phyloP scores from a whole-genome alignment of 2,329 filamentous ascomycete species.

The Plectosphaerella plurivora region DNA sequence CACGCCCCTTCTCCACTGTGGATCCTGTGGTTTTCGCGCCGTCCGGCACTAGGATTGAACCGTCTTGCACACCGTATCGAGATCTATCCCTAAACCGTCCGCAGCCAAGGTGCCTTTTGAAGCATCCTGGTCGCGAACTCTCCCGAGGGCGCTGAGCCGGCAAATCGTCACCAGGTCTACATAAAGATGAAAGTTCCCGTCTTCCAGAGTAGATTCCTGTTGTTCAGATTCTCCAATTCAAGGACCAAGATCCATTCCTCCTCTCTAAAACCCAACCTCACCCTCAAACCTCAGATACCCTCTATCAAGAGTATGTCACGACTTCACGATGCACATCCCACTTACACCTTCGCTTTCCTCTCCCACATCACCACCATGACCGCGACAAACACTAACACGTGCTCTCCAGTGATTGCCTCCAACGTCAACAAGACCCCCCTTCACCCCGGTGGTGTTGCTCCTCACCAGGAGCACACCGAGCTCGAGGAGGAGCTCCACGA shows the following conservation, averaged over 20 bases:
- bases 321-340: background rate
- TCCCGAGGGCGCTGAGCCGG: background rate
- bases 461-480: slow-evolving; percentile 85
- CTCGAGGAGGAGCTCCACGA: slow-evolving; percentile 94
- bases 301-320: slow-evolving; percentile 33
- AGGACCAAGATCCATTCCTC: slow-evolving; percentile 17
- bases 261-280: slow-evolving; percentile 28
- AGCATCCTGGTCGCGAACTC: background rate
- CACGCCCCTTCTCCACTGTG: slow-evolving; percentile 6
- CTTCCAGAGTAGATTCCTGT: slow-evolving; percentile 28
- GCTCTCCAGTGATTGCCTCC: slow-evolving; percentile 44
- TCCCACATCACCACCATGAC: background rate
- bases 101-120: slow-evolving; percentile 1
- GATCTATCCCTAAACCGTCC: slow-evolving; percentile 4
- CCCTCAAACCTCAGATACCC: slow-evolving; percentile 26
- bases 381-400: slow-evolving; percentile 9
- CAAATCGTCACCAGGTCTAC: background rate
- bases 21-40: slow-evolving; percentile 15
- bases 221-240: slow-evolving; percentile 32
- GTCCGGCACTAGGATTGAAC: background rate
- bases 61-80: background rate
- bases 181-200: slow-evolving; percentile 39
- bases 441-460: slow-evolving; percentile 84
- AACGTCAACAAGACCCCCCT: slow-evolving; percentile 87
- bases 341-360: background rate